Percentiles rank a stretch among this genome's conserved stretches.
These are phyloP conservation scores for Coccomyxa sp. DNA, from an alignment of 139 green algal genomes.

Conservation along the genomic window DNA sequence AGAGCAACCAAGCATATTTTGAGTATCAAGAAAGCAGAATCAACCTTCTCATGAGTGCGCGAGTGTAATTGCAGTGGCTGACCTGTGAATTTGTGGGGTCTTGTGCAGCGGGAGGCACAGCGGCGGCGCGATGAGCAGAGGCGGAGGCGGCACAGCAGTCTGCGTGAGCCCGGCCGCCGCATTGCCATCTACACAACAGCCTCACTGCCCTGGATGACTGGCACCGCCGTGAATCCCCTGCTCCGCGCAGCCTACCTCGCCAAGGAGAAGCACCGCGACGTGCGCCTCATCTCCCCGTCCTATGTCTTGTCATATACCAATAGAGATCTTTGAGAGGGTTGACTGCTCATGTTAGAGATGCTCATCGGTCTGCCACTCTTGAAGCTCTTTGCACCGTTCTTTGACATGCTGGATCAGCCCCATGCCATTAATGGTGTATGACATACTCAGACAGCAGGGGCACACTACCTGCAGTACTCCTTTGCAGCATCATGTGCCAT, in stretches of 20 bases:
- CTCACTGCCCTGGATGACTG: constrained; percentile 97
- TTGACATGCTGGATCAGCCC: not conserved
- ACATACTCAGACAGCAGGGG: too few relatives aligned
- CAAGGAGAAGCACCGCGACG: constrained; percentile 44
- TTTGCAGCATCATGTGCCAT: too few relatives aligned
- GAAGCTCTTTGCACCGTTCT: not conserved
- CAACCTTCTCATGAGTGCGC: too few relatives aligned
- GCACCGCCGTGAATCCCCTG: constrained; percentile 96
- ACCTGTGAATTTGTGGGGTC: too few relatives aligned
- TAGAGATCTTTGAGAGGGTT: not conserved
- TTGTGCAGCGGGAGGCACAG: not conserved
- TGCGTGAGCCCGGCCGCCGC: constrained; percentile 69
- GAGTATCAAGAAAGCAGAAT: too few relatives aligned
- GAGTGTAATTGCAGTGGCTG: too few relatives aligned
- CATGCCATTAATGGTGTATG: too few relatives aligned
- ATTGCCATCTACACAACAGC: constrained; percentile 98
- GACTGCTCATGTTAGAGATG: not conserved
- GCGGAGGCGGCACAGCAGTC: constrained; percentile 21
- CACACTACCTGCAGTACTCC: too few relatives aligned
- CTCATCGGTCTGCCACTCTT: not conserved
- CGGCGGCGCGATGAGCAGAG: constrained; percentile 3
- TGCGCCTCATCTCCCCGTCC: constrained; percentile 1
- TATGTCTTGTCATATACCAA: not conserved
- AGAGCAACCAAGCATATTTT: too few relatives aligned
- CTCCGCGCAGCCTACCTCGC: constrained; percentile 95